A percentile compares a stretch with the other conserved stretches of the same genome.
Conservation (phyloP, 306 rosid species). For the Cucurbita argyrosperma region DNA sequence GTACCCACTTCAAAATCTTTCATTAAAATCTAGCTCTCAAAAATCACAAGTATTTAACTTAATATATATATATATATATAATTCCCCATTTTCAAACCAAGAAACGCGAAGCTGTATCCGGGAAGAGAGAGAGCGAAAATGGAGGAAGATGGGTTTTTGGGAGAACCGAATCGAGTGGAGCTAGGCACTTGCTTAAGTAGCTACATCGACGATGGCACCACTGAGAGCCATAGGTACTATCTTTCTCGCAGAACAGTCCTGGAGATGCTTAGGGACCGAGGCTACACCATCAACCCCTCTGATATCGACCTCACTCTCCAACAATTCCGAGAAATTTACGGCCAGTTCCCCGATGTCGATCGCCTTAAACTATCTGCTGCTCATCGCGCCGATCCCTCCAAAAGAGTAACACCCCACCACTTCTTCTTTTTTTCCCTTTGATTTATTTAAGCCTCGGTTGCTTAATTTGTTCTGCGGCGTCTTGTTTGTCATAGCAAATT, state of each 20-base stretch:
- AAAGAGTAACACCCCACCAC: conserved; percentile 17
- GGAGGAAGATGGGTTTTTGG: conserved; percentile 7
- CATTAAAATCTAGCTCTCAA: no score
- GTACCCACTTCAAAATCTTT: no score
- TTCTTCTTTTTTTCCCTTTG: neutral
- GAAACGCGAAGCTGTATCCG: neutral
- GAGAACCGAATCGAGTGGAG: conserved; percentile 6
- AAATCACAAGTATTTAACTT: no score
- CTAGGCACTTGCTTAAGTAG: conserved; percentile 31
- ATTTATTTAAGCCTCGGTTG: no score
- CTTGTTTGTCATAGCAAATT: neutral
- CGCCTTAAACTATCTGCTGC: conserved; percentile 59
- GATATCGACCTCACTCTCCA: conserved; percentile 50
- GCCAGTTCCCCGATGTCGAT: conserved; percentile 39
- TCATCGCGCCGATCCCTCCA: conserved; percentile 47
- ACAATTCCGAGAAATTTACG: conserved; percentile 41
- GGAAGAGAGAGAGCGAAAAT: neutral
- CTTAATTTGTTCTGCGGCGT: no score
- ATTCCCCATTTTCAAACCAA: neutral
- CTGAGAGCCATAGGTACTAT: conserved; percentile 61
- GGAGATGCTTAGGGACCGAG: conserved; percentile 88
- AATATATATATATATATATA: no score
- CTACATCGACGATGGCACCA: conserved; percentile 37
- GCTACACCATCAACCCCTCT: conserved; percentile 34
- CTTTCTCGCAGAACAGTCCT: conserved; percentile 51